These are phyloP conservation scores for Rutstroemia sp. DNA, from an alignment of 2,329 filamentous ascomycete species.

Conservation along the genomic window DNA sequence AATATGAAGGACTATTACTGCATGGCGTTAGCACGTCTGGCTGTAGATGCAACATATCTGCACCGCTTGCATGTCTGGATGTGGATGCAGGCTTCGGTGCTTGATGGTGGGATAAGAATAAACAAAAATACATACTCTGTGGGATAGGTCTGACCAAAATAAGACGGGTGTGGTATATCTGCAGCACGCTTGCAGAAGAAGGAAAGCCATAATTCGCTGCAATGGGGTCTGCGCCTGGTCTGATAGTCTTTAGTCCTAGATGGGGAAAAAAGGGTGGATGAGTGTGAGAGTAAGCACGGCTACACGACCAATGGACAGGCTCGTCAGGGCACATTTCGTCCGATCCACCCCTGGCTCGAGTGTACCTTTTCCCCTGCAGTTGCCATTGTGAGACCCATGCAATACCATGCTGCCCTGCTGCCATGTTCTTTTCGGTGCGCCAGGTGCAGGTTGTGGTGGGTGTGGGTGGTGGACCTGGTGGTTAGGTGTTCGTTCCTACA, in stretches of 20 bases:
- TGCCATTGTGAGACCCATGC: not conserved
- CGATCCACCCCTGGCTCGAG: conserved; percentile 3
- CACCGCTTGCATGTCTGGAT: not conserved
- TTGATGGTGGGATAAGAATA: conserved; percentile 5
- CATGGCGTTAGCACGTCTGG: conserved; percentile 2
- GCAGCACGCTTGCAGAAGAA: conserved; percentile 4
- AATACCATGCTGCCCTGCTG: conserved; percentile 4
- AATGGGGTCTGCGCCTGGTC: conserved; percentile 7
- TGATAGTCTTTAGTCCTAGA: not conserved
- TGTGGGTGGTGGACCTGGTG: too few relatives aligned
- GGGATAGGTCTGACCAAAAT: not conserved
- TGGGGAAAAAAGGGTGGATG: not conserved
- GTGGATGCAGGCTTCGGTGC: not conserved
- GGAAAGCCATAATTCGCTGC: conserved; percentile 3
- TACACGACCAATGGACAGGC: conserved; percentile 9
- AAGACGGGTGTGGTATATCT: not conserved
- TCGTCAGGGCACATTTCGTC: conserved; percentile 6
- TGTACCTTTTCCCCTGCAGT: conserved; percentile 2
- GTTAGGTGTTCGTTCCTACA: too few relatives aligned
- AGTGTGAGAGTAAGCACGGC: conserved; percentile 6
- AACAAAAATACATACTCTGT: not conserved
- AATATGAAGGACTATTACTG: not conserved
- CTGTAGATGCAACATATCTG: conserved; percentile 4
- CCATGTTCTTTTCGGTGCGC: not conserved
- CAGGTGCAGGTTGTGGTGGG: too few relatives aligned